Base-by-base conservation (phyloP, 371 early-diverging fungal species). In the Apophysomyces variabilis region DNA sequence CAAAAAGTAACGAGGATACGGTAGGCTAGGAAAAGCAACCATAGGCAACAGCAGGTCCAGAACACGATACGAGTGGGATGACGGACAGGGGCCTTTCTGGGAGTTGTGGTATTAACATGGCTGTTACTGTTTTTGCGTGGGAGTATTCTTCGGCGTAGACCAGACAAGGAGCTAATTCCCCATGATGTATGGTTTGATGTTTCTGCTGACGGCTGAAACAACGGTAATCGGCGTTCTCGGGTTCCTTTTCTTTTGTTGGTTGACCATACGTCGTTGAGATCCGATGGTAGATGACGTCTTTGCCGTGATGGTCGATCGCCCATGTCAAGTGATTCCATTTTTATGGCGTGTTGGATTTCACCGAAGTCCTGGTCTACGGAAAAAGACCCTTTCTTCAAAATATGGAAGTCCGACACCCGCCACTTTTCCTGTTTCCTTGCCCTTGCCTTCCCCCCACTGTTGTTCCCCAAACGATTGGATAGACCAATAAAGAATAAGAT, bases 11-110 rank as follows among this genome's bases (percentile, higher is more conserved):
- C 46, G 46, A 18, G 5, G 13, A 45, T 18, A 45, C 46, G 46
- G 46, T 45, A 45, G 46, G 46, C 13, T 45, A 45, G 46, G 46
- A 45, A 45, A 6, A 45, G 12, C n/a, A 45, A n/a, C 46, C 46
- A 45, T 13, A 45, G 46, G 13, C 13, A 18, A 45, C 46, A 45
- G 13, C 46, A 45, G 7, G 13, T 13, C 46, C 46, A 45, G 46
- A 45, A 45, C 6, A 45, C 6, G n/a, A 13, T n/a, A 18, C 46
- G 46, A 6, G 8, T 45, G 12, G 46, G 16, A 13, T 45, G 46
- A 13, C 46, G 13, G 13, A 13, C 6, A 13, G 13, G 6, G 46
- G 13, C 1, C 46, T n/a, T 14, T 5, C 5, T 45, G 16, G 12
- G 6, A 12, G 46, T 45, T 45, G 7, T n/a, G 7, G 46, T 13